These are phyloP conservation scores for Saccharomycopsis vini DNA, from an alignment of 805 yeast genomes.

Conservation along the genomic window DNA sequence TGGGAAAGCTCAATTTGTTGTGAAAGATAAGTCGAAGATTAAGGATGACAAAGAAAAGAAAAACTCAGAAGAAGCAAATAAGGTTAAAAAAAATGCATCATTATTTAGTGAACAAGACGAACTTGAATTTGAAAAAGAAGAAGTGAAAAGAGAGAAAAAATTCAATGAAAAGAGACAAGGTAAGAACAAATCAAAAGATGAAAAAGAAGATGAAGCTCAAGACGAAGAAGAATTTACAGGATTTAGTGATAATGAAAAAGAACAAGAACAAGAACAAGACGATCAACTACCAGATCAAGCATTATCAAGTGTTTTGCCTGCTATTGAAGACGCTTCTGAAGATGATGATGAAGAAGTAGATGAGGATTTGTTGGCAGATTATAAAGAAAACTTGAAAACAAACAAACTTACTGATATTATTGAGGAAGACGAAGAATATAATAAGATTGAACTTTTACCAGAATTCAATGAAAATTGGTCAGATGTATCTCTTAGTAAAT, in stretches of 20 bases:
- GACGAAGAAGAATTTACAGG: constrained; percentile 22
- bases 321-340: constrained; percentile 5
- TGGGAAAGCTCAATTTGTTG: constrained; percentile 57
- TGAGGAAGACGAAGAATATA: constrained; percentile 8
- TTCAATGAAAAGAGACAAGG: constrained; percentile 17
- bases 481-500: constrained; percentile 37
- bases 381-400: constrained; percentile 27
- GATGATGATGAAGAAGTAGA: constrained; percentile 17
- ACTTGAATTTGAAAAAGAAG: constrained; percentile 21
- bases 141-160: constrained; percentile 18
- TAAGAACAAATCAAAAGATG: too few relatives aligned
- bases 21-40: constrained; percentile 27
- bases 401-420: constrained; percentile 19
- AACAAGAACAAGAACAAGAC: constrained; percentile 21
- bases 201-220: constrained; percentile 22
- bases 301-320: neutral
- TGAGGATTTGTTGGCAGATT: constrained; percentile 24
- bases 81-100: constrained; percentile 16
- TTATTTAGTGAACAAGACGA: constrained; percentile 20
- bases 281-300: constrained; percentile 18
- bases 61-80: constrained; percentile 8
- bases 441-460: constrained; percentile 24
- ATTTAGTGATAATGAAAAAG: constrained; percentile 20
- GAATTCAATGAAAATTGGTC: constrained; percentile 57
- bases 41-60: constrained; percentile 20